Conservation (phyloP, 2,329 filamentous ascomycete genomes). For the Exserohilum rostratum region DNA sequence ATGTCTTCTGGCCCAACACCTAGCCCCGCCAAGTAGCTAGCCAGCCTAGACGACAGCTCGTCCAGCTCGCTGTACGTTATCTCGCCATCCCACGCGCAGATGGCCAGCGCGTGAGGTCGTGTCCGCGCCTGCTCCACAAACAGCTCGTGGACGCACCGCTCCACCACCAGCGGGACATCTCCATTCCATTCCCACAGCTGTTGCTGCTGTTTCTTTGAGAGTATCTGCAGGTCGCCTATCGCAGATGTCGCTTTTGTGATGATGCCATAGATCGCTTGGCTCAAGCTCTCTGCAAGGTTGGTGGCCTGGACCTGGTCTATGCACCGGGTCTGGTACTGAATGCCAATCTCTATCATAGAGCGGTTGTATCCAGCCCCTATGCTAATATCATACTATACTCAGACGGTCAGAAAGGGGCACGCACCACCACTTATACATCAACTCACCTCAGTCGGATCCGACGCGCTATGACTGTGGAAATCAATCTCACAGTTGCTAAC, state of each 20-base stretch:
- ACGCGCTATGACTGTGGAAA: neutral
- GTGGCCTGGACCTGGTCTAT: too few species aligned
- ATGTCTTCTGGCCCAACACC: constrained; percentile 15
- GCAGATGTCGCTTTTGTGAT: neutral
- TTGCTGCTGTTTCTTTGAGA: too few species aligned
- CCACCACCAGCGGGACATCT: neutral
- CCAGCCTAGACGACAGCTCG: constrained; percentile 3
- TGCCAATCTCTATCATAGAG: too few species aligned
- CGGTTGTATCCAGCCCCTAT: too few species aligned
- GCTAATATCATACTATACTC: too few species aligned
- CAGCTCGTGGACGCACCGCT: constrained; percentile 21
- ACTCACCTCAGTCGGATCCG: neutral
- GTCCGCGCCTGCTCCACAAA: constrained; percentile 9
- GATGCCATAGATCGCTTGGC: too few species aligned
- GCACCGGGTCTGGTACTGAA: too few species aligned
- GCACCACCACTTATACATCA: too few species aligned
- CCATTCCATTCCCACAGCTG: too few species aligned
- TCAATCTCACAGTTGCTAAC: neutral
- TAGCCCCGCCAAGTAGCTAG: constrained; percentile 3
- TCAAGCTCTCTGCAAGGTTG: too few species aligned
- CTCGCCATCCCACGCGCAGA: constrained; percentile 20
- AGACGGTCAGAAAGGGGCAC: too few species aligned
- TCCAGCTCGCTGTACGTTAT: constrained; percentile 7
- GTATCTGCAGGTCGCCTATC: too few species aligned
- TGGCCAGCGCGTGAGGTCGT: constrained; percentile 20